phyloP scores from a whole-genome alignment of 331 rosid genomes.

The Telfairia occidentalis region DNA sequence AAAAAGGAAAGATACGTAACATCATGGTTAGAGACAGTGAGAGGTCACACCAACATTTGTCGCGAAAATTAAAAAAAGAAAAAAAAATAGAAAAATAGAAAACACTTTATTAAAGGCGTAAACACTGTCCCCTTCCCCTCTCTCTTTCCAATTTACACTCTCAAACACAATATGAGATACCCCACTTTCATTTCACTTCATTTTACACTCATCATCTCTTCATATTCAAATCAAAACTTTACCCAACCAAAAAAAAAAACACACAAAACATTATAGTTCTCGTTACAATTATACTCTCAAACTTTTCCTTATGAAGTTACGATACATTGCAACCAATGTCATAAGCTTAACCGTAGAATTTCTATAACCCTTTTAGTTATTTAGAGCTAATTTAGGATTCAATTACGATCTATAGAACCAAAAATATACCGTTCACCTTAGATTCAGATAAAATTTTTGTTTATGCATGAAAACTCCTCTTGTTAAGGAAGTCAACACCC shows the following conservation, averaged over 20 bases:
- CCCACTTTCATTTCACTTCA: background rate
- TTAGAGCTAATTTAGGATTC: too few species aligned
- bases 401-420: too few species aligned
- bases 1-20: constrained; percentile 24
- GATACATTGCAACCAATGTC: too few species aligned
- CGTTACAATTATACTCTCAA: too few species aligned
- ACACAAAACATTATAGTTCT: too few species aligned
- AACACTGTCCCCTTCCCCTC: background rate
- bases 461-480: too few species aligned
- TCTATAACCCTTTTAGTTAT: too few species aligned
- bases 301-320: too few species aligned
- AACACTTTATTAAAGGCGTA: constrained; percentile 6
- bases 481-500: too few species aligned
- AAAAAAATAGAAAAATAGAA: background rate
- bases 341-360: too few species aligned
- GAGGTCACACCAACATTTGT: constrained; percentile 36
- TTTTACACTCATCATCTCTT: background rate
- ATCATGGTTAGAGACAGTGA: constrained; percentile 29
- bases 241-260: background rate
- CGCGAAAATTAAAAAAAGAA: background rate
- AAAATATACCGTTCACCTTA: too few species aligned
- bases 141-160: background rate
- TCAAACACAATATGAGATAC: background rate
- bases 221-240: background rate
- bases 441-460: too few species aligned